phyloP scores from a whole-genome alignment of 2,329 filamentous ascomycete genomes.

The Botrytis fabae region DNA sequence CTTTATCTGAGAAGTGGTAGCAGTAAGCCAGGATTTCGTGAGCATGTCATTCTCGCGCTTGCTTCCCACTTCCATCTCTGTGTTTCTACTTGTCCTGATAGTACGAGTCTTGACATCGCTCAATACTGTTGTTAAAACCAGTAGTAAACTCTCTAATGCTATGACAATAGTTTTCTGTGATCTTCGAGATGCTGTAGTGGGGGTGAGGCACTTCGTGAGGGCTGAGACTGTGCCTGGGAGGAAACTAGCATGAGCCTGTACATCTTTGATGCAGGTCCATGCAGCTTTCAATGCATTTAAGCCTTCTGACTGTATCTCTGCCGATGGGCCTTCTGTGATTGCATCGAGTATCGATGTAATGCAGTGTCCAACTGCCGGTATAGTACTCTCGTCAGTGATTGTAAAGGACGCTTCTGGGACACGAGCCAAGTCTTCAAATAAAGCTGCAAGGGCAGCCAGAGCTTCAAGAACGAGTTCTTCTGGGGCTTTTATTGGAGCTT shows the following conservation, averaged over 20 bases:
- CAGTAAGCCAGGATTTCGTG: slow-evolving; percentile 68
- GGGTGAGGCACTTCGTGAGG: slow-evolving; percentile 68
- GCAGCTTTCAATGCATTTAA: slow-evolving; percentile 63
- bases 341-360: slow-evolving; percentile 78
- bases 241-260: slow-evolving; percentile 77
- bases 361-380: slow-evolving; percentile 79
- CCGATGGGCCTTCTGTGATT: slow-evolving; percentile 62
- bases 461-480: slow-evolving; percentile 76
- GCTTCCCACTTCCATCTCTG: slow-evolving; percentile 34
- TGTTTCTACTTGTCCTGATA: slow-evolving; percentile 35
- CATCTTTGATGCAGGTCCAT: slow-evolving; percentile 65
- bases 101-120: slow-evolving; percentile 56
- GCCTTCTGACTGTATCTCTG: slow-evolving; percentile 70
- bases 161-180: slow-evolving; percentile 64
- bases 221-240: slow-evolving; percentile 85
- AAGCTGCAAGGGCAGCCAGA: slow-evolving; percentile 65
- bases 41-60: slow-evolving; percentile 44
- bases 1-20: slow-evolving; percentile 78
- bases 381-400: slow-evolving; percentile 57
- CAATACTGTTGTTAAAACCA: slow-evolving; percentile 56
- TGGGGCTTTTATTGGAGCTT: slow-evolving; percentile 50
- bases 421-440: slow-evolving; percentile 61
- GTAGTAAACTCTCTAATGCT: slow-evolving; percentile 59
- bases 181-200: slow-evolving; percentile 62
- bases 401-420: slow-evolving; percentile 51